Conservation (phyloP, 495 filamentous ascomycete species). For the Penicillium daleae region DNA sequence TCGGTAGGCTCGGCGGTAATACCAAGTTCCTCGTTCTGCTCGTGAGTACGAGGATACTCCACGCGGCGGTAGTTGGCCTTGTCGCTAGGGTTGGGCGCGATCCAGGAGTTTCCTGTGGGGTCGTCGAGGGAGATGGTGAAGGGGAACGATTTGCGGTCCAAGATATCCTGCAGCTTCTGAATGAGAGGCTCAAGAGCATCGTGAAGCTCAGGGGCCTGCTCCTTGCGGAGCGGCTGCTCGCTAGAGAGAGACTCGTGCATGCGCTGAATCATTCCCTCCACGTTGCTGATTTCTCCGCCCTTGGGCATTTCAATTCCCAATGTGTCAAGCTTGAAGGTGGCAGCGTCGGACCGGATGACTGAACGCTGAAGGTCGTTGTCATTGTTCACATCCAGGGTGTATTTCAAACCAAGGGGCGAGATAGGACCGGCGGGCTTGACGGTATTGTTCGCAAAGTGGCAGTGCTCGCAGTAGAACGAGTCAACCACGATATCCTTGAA, state of each 20-base stretch:
- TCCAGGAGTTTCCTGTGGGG: slow-evolving; percentile 95
- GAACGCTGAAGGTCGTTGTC: slow-evolving; percentile 78
- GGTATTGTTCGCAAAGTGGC: slow-evolving; percentile 85
- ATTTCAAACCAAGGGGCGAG: slow-evolving; percentile 83
- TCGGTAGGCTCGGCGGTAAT: slow-evolving; percentile 52
- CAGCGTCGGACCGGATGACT: slow-evolving; percentile 88
- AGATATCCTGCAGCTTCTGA: slow-evolving; percentile 68
- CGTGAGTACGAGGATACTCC: slow-evolving; percentile 78
- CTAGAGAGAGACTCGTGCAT: slow-evolving; percentile 75
- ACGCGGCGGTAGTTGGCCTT: slow-evolving; percentile 77
- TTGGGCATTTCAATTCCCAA: slow-evolving; percentile 90
- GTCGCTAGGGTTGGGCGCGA: slow-evolving; percentile 81
- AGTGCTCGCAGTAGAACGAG: slow-evolving; percentile 91
- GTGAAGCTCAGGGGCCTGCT: slow-evolving; percentile 72
- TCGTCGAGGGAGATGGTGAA: slow-evolving; percentile 88
- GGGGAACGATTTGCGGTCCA: slow-evolving; percentile 76
- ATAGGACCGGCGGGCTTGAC: slow-evolving; percentile 89
- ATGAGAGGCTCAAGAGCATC: slow-evolving; percentile 76
- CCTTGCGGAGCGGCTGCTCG: slow-evolving; percentile 75
- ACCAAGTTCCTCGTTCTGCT: slow-evolving; percentile 83
- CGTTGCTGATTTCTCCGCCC: slow-evolving; percentile 86
- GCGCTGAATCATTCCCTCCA: slow-evolving; percentile 81
- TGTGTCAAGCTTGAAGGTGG: slow-evolving; percentile 77
- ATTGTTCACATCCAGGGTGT: slow-evolving; percentile 70
- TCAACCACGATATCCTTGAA: slow-evolving; percentile 97